Conservation (phyloP, 139 green algal genomes). For the Chlamydomonas asymmetrica region DNA sequence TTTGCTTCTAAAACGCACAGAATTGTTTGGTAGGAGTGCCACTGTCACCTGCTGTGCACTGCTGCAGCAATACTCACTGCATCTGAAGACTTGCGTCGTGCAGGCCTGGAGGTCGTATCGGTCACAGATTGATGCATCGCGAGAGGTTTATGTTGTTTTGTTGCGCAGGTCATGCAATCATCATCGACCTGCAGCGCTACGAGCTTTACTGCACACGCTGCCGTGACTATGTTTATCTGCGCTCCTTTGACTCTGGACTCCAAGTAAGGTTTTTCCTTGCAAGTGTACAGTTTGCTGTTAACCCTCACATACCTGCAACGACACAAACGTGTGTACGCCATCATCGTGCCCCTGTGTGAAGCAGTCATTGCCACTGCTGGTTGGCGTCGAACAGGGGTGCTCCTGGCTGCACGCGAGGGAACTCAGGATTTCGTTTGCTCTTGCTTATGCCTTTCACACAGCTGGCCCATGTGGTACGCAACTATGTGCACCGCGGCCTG, state of each 20-base stretch:
- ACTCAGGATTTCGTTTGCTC: not conserved
- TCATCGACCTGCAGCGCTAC: conserved; percentile 53
- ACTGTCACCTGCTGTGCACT: too few relatives aligned
- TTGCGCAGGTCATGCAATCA: conserved; percentile 50
- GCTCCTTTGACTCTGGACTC: conserved; percentile 58
- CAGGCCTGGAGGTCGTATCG: too few relatives aligned
- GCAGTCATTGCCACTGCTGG: conserved; percentile 3
- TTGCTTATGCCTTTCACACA: not conserved
- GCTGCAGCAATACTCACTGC: too few relatives aligned
- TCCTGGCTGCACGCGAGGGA: conserved; percentile 5
- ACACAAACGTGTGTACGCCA: not conserved
- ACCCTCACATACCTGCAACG: not conserved
- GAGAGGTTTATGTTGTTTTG: not conserved
- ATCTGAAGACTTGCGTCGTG: too few relatives aligned
- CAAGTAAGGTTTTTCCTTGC: too few relatives aligned
- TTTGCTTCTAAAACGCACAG: too few relatives aligned
- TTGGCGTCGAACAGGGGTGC: not conserved
- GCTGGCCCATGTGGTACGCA: conserved; percentile 9
- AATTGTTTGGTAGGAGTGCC: too few relatives aligned
- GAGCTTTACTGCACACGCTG: conserved; percentile 81
- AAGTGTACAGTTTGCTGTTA: too few relatives aligned
- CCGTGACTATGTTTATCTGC: conserved; percentile 71
- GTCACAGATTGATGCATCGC: too few relatives aligned
- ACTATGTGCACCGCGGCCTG: conserved; percentile 15
- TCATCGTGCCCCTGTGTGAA: not conserved